Conservation (phyloP, 345 rosid species). For the Gossypium mustelinum region DNA sequence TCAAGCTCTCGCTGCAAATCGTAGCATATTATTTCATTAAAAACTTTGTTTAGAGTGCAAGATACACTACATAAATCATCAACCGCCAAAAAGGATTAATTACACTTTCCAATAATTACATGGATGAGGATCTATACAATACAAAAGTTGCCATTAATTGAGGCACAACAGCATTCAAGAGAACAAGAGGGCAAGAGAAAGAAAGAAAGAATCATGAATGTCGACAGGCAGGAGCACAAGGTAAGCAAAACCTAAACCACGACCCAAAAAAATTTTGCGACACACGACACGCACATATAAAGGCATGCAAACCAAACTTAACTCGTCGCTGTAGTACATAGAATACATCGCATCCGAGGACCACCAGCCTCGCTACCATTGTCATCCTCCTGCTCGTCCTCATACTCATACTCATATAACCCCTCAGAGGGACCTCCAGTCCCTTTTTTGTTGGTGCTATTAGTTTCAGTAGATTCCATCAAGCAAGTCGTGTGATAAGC, state of each 20-base stretch:
- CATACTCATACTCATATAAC: slow-evolving; percentile 28
- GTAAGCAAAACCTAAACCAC: neutral
- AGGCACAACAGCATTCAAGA: slow-evolving; percentile 5
- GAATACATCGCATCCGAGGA: slow-evolving; percentile 72
- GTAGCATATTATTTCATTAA: neutral
- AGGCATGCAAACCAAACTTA: slow-evolving; percentile 28
- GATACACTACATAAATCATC: neutral
- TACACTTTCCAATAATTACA: slow-evolving; percentile 18
- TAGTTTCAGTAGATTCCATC: slow-evolving; percentile 65
- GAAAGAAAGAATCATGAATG: slow-evolving; percentile 3
- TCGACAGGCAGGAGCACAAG: neutral
- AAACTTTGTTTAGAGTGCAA: neutral
- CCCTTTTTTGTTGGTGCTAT: slow-evolving; percentile 34
- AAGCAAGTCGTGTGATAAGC: slow-evolving; percentile 84
- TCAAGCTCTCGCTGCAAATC: neutral
- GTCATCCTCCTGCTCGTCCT: slow-evolving; percentile 41
- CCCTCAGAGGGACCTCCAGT: slow-evolving; percentile 26
- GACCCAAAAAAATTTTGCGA: neutral
- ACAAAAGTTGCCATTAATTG: neutral
- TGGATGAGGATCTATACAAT: neutral
- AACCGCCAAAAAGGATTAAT: slow-evolving; percentile 18
- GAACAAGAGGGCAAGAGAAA: neutral
- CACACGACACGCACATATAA: neutral
- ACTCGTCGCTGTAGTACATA: slow-evolving; percentile 94
- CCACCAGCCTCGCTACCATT: slow-evolving; percentile 38